Evolutionary conservation across 768 basidiomycete genomes (phyloP).

Genomic region (Pluteus cervinus): DNA sequence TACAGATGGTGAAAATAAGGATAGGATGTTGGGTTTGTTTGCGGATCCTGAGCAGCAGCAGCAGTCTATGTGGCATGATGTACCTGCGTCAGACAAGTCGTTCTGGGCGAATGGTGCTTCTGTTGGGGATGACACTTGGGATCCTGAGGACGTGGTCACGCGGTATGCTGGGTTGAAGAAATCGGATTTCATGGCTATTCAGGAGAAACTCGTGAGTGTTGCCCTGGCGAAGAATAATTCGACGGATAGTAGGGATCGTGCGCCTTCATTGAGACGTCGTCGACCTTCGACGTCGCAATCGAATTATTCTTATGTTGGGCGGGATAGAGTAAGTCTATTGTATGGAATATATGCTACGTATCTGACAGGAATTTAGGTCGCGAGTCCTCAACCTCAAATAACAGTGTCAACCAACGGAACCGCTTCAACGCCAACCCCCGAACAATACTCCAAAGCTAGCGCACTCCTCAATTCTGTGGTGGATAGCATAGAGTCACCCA

Average conservation of each 20-base stretch:
- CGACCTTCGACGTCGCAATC: slow-evolving; percentile 83
- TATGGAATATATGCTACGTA: slow-evolving; percentile 3
- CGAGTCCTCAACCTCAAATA: slow-evolving; percentile 51
- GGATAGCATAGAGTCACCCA: slow-evolving; percentile 39
- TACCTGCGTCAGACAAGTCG: slow-evolving; percentile 40
- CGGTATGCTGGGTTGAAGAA: slow-evolving; percentile 65
- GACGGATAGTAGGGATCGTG: slow-evolving; percentile 54
- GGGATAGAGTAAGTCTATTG: slow-evolving; percentile 27
- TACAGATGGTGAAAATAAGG: slow-evolving; percentile 61
- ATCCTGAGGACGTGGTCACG: slow-evolving; percentile 62
- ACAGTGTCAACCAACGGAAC: slow-evolving; percentile 29
- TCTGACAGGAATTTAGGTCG: slow-evolving; percentile 33
- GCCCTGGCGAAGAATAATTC: slow-evolving; percentile 50
- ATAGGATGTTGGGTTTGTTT: slow-evolving; percentile 49
- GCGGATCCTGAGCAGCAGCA: slow-evolving; percentile 41
- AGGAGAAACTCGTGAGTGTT: slow-evolving; percentile 68
- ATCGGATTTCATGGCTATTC: slow-evolving; percentile 64
- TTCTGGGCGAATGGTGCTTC: slow-evolving; percentile 42
- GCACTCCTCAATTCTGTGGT: slow-evolving; percentile 64
- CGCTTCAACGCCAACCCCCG: slow-evolving; percentile 26
- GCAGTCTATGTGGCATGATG: slow-evolving; percentile 56
- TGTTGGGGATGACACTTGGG: slow-evolving; percentile 47
- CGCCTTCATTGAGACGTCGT: slow-evolving; percentile 63
- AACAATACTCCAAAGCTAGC: slow-evolving; percentile 53
- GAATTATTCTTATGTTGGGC: slow-evolving; percentile 56